phyloP scores from a whole-genome alignment of 345 rosid species.

The Lumnitzera littorea region DNA sequence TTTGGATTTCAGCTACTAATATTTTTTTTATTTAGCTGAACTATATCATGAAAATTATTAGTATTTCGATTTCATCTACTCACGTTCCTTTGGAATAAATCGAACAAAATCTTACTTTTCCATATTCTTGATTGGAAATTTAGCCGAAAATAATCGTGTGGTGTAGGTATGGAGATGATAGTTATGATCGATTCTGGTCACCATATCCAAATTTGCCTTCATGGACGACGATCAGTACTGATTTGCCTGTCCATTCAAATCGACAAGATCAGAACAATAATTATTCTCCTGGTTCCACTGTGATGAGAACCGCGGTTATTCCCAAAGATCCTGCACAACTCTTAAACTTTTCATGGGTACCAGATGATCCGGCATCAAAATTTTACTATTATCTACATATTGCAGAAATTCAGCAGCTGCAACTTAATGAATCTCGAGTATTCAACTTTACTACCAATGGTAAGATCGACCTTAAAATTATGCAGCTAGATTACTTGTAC shows the following conservation, averaged over 20 bases:
- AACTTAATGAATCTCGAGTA: slow-evolving; percentile 7
- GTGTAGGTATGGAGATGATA: not conserved
- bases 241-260: not conserved
- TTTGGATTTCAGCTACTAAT: no score
- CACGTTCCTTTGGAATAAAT: no score
- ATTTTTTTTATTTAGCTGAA: no score
- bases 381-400: slow-evolving; percentile 25
- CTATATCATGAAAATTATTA: no score
- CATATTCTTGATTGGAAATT: slow-evolving; percentile 5
- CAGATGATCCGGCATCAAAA: slow-evolving; percentile 10
- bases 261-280: no score
- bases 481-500: slow-evolving; percentile 1
- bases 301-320: slow-evolving; percentile 24
- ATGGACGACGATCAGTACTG: not conserved
- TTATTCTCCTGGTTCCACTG: slow-evolving; percentile 1
- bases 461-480: not conserved
- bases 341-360: slow-evolving; percentile 10
- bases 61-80: no score
- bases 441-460: slow-evolving; percentile 19
- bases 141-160: slow-evolving; percentile 4
- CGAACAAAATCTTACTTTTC: not conserved
- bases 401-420: slow-evolving; percentile 16
- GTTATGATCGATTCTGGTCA: not conserved
- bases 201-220: not conserved
- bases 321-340: slow-evolving; percentile 1